Conservation (phyloP, 768 basidiomycete genomes). For the Leccinum subgranulosum region DNA sequence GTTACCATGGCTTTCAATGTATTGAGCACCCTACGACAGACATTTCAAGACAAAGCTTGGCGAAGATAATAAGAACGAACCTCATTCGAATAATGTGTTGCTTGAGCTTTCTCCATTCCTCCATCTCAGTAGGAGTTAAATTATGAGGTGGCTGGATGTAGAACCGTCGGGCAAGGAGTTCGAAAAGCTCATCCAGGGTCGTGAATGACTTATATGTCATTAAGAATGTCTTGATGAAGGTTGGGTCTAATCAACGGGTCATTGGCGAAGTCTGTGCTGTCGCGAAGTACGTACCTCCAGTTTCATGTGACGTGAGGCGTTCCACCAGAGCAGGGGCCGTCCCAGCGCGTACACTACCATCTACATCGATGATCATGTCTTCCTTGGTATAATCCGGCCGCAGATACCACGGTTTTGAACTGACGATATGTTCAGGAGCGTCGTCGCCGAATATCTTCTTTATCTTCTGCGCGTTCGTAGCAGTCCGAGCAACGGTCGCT, state of each 20-base stretch:
- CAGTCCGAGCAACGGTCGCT: constrained; percentile 23
- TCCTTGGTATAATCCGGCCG: constrained; percentile 72
- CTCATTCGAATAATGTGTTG: constrained; percentile 84
- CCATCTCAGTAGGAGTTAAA: constrained; percentile 55
- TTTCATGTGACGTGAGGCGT: constrained; percentile 87
- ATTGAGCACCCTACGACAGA: constrained; percentile 65
- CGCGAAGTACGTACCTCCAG: constrained; percentile 58
- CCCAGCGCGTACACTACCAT: constrained; percentile 82
- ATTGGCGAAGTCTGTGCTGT: background rate
- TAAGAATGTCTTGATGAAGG: constrained; percentile 85
- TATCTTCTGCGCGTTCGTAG: constrained; percentile 52
- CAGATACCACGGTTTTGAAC: constrained; percentile 77
- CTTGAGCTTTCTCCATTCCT: constrained; percentile 83
- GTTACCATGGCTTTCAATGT: constrained; percentile 86
- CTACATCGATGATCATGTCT: constrained; percentile 84
- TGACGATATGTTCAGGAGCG: constrained; percentile 44
- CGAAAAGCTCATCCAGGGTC: constrained; percentile 75
- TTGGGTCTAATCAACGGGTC: constrained; percentile 49
- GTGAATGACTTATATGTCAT: constrained; percentile 97
- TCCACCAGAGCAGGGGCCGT: constrained; percentile 85
- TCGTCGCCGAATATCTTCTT: constrained; percentile 20
- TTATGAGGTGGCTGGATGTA: constrained; percentile 70
- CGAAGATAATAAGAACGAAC: constrained; percentile 42
- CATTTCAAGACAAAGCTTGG: background rate
- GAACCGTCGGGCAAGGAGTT: constrained; percentile 79